These are phyloP conservation scores for Claviceps fusiformis DNA, from an alignment of 2,329 filamentous ascomycete genomes.

Conservation along the genomic window DNA sequence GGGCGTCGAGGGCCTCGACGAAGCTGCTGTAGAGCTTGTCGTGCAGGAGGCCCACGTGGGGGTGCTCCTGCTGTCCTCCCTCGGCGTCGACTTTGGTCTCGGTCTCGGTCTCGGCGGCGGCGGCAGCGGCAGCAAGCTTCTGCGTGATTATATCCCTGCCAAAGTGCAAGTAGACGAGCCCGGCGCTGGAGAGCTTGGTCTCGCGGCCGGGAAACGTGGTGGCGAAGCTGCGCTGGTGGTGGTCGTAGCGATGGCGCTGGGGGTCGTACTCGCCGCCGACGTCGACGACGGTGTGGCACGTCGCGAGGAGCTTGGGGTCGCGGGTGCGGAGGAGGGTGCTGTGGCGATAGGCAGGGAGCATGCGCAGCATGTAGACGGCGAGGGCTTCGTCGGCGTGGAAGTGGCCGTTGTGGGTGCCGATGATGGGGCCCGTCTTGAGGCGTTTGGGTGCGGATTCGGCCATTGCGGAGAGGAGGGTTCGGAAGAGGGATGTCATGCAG, in stretches of 20 bases:
- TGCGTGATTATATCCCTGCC: constrained; percentile 68
- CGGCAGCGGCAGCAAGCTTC: constrained; percentile 17
- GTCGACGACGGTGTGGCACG: constrained; percentile 91
- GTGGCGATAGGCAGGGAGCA: constrained; percentile 65
- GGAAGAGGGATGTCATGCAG: constrained; percentile 15
- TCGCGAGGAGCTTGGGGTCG: constrained; percentile 62
- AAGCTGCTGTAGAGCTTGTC: constrained; percentile 86
- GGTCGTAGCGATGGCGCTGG: constrained; percentile 68
- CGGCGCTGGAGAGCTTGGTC: constrained; percentile 89
- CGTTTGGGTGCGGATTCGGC: constrained; percentile 65
- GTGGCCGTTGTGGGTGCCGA: constrained; percentile 94
- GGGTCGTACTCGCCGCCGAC: constrained; percentile 92
- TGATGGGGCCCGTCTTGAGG: constrained; percentile 54
- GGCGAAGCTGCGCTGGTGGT: constrained; percentile 87
- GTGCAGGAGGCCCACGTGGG: constrained; percentile 64
- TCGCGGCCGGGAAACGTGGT: constrained; percentile 70
- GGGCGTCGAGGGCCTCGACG: constrained; percentile 89
- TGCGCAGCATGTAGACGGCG: constrained; percentile 87
- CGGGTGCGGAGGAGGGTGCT: constrained; percentile 74
- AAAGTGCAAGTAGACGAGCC: constrained; percentile 92
- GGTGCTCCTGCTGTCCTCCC: constrained; percentile 33
- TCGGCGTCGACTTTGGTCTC: constrained; percentile 8
- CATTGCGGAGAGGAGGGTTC: constrained; percentile 20
- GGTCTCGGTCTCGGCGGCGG: too few relatives aligned
- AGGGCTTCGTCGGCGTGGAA: constrained; percentile 98